Base-by-base conservation (phyloP, 495 filamentous ascomycete species). In the Aspergillus hancockii region DNA sequence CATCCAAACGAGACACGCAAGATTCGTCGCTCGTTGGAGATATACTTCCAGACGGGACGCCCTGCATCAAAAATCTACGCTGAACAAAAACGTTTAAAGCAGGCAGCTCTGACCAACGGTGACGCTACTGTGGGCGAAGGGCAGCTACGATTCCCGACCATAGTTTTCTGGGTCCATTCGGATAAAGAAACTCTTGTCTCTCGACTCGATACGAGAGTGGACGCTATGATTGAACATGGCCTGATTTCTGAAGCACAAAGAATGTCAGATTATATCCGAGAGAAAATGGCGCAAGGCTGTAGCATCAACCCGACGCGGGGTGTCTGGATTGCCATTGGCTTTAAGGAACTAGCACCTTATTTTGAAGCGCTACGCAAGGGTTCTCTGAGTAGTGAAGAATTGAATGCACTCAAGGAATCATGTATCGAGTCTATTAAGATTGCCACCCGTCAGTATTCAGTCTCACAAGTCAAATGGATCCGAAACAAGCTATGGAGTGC, bases 261-360 rank as follows among this genome's bases (percentile, higher is more conserved):
- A 1, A 81, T 96, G 62, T 83, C 83, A 34, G 70, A 81, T 4
- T 85, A 81, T 54, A 68, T 86, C 3, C 70, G 75, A 14, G 50
- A 73, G 16, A 75, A 81, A 43, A 62, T 79, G 16, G 66, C 73
- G 0, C 64, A 78, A 10, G 88, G 86, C 0, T 69, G 78, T 1
- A 60, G 63, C 6, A 73, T 94, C 21, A 90, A 98, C 62, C 76
- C 81, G 51, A 88, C 83, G 0, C 83, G 86, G 30, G 95, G 95
- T 3, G 94, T 98, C 14, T 98, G 92, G 91, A 86, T 94, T 52
- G 93, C 92, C 12, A 98, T 99, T 63, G 95, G 95, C 0, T 97
- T 91, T 71, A 96, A 94, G 66, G 91, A 99, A 70, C 85, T 97
- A 69, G 79, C 88, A 52, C 79, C 82, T 0, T 96, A 90, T 60